phyloP scores from a whole-genome alignment of 169 alveolate species.

The Ichthyophthirius multifiliis region DNA sequence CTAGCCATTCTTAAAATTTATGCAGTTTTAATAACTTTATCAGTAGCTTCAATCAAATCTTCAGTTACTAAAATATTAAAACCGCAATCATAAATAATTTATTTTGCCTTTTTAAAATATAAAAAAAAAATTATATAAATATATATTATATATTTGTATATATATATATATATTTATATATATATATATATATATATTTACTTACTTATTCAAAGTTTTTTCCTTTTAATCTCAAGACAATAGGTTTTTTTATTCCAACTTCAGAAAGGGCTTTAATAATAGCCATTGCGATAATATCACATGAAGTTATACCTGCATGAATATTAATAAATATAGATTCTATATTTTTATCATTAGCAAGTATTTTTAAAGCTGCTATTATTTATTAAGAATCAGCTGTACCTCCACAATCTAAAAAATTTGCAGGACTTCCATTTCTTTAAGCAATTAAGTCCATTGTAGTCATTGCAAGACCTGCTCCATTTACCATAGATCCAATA shows the following conservation, averaged over 20 bases:
- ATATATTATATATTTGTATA: not conserved
- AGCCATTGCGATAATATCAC: conserved; percentile 90
- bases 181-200: not conserved
- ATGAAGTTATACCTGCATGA: conserved; percentile 92
- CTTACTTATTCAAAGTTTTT: conserved; percentile 89
- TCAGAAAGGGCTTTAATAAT: conserved; percentile 86
- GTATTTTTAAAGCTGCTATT: conserved; percentile 88
- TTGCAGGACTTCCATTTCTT: conserved; percentile 94
- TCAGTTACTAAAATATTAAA: conserved; percentile 79
- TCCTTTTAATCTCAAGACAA: conserved; percentile 92
- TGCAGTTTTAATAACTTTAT: conserved; percentile 79
- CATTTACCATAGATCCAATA: conserved; percentile 95
- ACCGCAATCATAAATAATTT: conserved; percentile 78
- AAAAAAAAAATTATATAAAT: no score
- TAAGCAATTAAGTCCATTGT: conserved; percentile 91
- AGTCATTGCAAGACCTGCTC: conserved; percentile 99
- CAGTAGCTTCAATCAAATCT: conserved; percentile 91
- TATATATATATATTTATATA: not conserved
- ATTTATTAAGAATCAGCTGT: conserved; percentile 90
- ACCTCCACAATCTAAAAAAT: conserved; percentile 98
- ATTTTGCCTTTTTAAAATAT: no score
- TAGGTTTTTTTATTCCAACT: conserved; percentile 82
- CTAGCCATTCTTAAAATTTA: conserved; percentile 44
- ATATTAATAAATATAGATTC: conserved; percentile 92
- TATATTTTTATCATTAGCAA: conserved; percentile 86